These are phyloP conservation scores for Nannizziopsis arthrosporioides DNA, from an alignment of 2,329 filamentous ascomycete genomes.

Conservation along the genomic window DNA sequence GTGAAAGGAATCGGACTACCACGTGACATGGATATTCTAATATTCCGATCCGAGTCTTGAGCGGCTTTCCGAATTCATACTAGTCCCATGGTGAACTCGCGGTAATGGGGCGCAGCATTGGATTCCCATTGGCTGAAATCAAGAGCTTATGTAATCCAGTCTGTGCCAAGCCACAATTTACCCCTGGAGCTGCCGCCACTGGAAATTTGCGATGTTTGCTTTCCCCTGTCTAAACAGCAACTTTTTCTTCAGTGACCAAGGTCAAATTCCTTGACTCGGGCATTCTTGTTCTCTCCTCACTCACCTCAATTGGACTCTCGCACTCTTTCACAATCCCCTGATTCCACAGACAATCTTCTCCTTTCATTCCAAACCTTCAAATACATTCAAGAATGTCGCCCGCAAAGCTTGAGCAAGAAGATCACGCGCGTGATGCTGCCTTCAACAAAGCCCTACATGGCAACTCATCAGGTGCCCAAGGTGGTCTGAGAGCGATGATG, in stretches of 20 bases:
- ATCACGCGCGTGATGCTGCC: conserved; percentile 72
- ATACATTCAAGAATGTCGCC: conserved; percentile 37
- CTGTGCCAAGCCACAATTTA: conserved; percentile 6
- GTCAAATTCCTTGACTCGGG: neutral
- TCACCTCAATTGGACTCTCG: too few species aligned
- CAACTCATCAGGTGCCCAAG: conserved; percentile 54
- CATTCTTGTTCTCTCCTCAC: neutral
- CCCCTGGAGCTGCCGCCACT: conserved; percentile 4
- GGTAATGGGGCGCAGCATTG: neutral
- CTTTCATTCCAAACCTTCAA: neutral
- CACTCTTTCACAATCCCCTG: too few species aligned
- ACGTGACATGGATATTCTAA: conserved; percentile 3
- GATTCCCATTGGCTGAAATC: neutral
- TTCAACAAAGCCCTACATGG: conserved; percentile 87
- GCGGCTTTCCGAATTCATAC: neutral
- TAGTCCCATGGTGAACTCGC: neutral
- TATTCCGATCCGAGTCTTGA: neutral
- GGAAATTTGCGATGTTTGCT: neutral
- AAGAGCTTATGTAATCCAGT: too few species aligned
- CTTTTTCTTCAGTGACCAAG: neutral
- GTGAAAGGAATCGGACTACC: neutral
- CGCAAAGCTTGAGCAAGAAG: conserved; percentile 60
- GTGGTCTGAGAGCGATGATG: conserved; percentile 73
- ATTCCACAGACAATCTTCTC: neutral
- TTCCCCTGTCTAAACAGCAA: neutral